Percentiles rank a stretch among this genome's conserved stretches.
Evolutionary conservation across 148 eudicot genomes (phyloP).

Genomic region (Drosera capensis): DNA sequence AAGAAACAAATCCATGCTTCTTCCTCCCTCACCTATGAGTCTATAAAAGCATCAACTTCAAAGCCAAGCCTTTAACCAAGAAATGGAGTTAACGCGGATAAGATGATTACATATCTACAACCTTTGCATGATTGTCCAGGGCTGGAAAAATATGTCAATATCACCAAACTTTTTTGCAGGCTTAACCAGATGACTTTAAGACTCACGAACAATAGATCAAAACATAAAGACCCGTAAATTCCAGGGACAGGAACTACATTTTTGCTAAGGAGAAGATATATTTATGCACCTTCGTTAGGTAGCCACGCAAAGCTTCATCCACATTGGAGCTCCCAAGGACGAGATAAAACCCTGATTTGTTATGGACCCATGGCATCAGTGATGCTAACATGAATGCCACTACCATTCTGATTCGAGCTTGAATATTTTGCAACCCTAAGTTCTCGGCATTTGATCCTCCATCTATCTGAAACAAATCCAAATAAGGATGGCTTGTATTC

Average conservation of each 20-base stretch:
- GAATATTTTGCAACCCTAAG: constrained; percentile 87
- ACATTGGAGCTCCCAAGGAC: constrained; percentile 96
- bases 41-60: too few species aligned
- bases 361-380: constrained; percentile 96
- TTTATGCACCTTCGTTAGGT: constrained; percentile 66
- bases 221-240: not conserved
- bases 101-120: too few species aligned
- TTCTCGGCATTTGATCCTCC: constrained; percentile 92
- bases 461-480: constrained; percentile 42
- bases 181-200: too few species aligned
- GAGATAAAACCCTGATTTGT: constrained; percentile 76
- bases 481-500: not conserved
- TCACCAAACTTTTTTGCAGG: too few species aligned
- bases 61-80: too few species aligned
- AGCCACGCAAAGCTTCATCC: constrained; percentile 96
- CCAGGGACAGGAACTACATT: not conserved
- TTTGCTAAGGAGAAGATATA: not conserved
- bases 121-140: too few species aligned
- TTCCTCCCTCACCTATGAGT: too few species aligned
- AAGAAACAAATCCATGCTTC: not conserved
- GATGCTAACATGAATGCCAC: constrained; percentile 94
- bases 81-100: too few species aligned
- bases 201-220: too few species aligned
- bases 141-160: too few species aligned
- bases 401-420: constrained; percentile 96